Evolutionary conservation across 2,329 filamentous ascomycete genomes (phyloP).

Genomic region (Rutstroemia sp.): DNA sequence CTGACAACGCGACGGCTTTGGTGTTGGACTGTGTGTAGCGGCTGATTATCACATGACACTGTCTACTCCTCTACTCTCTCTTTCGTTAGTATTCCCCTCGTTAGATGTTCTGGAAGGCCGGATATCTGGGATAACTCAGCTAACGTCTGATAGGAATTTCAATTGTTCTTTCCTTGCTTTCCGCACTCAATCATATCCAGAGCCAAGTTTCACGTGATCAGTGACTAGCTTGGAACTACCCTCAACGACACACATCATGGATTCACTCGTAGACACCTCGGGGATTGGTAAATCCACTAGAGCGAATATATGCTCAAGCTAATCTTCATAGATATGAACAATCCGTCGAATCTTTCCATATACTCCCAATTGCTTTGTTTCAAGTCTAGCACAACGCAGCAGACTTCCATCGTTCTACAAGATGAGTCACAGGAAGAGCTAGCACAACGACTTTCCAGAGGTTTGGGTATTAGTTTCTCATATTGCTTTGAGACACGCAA

Average conservation of each 20-base stretch:
- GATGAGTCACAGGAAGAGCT: constrained; percentile 1
- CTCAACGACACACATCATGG: background rate
- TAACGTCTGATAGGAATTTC: background rate
- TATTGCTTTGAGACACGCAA: background rate
- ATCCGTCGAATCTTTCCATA: constrained; percentile 9
- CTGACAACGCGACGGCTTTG: no score
- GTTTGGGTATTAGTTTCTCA: background rate
- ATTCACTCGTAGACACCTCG: constrained; percentile 4
- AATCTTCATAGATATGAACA: constrained; percentile 14
- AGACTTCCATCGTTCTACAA: background rate
- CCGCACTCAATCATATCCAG: background rate
- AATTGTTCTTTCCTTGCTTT: background rate
- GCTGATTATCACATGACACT: background rate
- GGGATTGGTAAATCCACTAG: constrained; percentile 8
- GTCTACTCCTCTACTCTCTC: background rate
- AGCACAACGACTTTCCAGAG: background rate
- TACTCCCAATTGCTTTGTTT: constrained; percentile 14
- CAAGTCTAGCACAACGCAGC: constrained; percentile 4
- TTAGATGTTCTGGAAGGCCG: no score
- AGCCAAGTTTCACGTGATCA: background rate
- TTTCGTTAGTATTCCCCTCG: background rate
- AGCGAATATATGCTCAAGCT: background rate
- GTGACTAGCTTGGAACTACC: background rate
- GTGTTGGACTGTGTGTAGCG: no score
- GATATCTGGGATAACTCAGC: no score